phyloP scores from a whole-genome alignment of 805 yeast species.

The Cyberlindnera nakhonratchasimensis region DNA sequence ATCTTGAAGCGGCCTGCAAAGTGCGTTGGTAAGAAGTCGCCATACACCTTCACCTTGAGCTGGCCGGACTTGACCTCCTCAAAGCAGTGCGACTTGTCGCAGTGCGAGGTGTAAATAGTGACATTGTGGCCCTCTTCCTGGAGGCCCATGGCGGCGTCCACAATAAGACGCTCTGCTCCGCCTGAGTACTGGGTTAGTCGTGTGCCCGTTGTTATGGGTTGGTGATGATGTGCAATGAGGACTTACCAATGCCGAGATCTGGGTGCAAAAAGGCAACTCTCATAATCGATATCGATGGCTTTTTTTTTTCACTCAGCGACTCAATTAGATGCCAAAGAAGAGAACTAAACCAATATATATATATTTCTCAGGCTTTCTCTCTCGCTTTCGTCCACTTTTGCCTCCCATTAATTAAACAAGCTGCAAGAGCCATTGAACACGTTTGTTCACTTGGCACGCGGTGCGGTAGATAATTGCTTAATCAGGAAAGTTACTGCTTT shows the following conservation, averaged over 20 bases:
- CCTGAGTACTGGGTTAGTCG: conserved; percentile 28
- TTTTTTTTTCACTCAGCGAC: background rate
- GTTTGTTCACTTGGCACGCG: background rate
- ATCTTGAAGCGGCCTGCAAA: conserved; percentile 68
- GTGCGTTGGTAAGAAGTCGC: conserved; percentile 79
- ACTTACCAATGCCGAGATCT: conserved; percentile 77
- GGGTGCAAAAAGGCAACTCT: conserved; percentile 89
- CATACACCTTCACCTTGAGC: conserved; percentile 66
- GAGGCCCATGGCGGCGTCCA: conserved; percentile 89
- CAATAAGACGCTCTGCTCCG: conserved; percentile 96
- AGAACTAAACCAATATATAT: too few species aligned
- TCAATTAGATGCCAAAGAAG: too few species aligned
- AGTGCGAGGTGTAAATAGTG: conserved; percentile 81
- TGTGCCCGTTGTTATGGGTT: too few species aligned
- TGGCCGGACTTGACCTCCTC: conserved; percentile 71
- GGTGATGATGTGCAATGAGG: background rate
- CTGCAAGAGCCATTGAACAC: too few species aligned
- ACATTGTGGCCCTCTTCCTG: conserved; percentile 64
- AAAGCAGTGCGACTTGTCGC: conserved; percentile 83
- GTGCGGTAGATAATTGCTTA: background rate
- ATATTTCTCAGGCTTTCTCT: too few species aligned
- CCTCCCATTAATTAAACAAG: too few species aligned
- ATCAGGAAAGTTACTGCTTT: background rate
- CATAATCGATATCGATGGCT: conserved; percentile 23
- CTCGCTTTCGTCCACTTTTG: too few species aligned